Evolutionary conservation across 495 filamentous ascomycete genomes (phyloP).

Genomic region (Penicillium salamii): DNA sequence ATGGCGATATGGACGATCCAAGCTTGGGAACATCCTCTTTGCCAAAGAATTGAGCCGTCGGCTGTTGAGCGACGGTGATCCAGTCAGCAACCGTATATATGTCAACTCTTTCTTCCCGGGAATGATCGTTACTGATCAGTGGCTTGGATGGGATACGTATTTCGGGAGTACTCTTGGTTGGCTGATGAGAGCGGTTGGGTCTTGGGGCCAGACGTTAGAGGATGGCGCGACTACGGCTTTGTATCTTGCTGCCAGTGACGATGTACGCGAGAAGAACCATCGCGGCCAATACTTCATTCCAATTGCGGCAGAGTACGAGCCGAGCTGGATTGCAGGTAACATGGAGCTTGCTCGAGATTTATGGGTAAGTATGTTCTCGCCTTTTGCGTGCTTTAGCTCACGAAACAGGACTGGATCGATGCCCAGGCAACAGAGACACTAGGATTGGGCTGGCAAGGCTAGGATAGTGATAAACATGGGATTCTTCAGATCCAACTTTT

Average conservation of each 20-base stretch:
- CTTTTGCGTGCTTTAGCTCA: neutral
- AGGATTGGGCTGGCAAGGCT: constrained; percentile 6
- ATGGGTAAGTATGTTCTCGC: constrained; percentile 21
- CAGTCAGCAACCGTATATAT: constrained; percentile 25
- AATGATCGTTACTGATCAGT: constrained; percentile 37
- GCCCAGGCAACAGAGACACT: constrained; percentile 13
- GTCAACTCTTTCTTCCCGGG: constrained; percentile 41
- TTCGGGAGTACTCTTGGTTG: constrained; percentile 19
- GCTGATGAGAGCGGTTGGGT: constrained; percentile 4
- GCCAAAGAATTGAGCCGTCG: constrained; percentile 29
- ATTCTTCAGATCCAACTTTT: constrained; percentile 1
- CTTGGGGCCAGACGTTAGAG: constrained; percentile 27
- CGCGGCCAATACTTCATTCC: constrained; percentile 37
- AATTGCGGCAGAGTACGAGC: constrained; percentile 22
- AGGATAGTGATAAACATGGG: constrained; percentile 4
- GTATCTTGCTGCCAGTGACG: constrained; percentile 28
- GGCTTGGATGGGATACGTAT: constrained; percentile 30
- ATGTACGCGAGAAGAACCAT: constrained; percentile 11
- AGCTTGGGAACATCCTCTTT: constrained; percentile 46
- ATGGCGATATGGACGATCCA: constrained; percentile 40
- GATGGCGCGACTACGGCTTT: constrained; percentile 40
- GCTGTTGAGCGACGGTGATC: constrained; percentile 14
- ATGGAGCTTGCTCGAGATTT: constrained; percentile 22
- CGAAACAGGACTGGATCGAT: constrained; percentile 22
- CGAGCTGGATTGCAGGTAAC: constrained; percentile 24